Evolutionary conservation across 441 rosid genomes (phyloP).

Genomic region (Euphorbia corollata): DNA sequence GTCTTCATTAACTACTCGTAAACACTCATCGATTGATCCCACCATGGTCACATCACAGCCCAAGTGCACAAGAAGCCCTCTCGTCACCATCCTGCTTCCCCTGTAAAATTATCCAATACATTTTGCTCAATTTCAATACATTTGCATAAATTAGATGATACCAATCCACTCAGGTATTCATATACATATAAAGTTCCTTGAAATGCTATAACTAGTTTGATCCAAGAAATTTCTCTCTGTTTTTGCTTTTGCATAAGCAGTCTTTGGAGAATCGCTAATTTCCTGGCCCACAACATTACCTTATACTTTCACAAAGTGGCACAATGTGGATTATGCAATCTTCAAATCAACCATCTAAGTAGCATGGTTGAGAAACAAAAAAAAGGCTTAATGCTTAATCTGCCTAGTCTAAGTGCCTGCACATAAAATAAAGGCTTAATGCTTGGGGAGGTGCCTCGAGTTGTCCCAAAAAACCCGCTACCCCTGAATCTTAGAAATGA

Average conservation of each 20-base stretch:
- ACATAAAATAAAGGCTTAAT: neutral
- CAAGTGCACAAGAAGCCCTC: conserved; percentile 72
- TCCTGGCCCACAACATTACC: neutral
- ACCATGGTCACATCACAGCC: conserved; percentile 81
- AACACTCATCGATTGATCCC: conserved; percentile 65
- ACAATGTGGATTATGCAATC: no score
- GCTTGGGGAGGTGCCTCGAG: no score
- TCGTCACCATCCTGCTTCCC: conserved; percentile 73
- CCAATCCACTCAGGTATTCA: neutral
- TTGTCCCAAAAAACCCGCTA: no score
- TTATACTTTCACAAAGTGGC: no score
- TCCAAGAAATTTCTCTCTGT: neutral
- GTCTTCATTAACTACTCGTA: conserved; percentile 48
- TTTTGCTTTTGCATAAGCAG: neutral
- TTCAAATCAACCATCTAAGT: no score
- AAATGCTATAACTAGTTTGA: neutral
- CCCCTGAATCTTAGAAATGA: no score
- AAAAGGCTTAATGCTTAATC: no score
- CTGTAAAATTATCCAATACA: conserved; percentile 30
- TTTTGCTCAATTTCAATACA: neutral
- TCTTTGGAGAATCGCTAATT: neutral
- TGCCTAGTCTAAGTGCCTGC: neutral
- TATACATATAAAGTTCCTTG: neutral
- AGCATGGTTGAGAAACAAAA: no score
- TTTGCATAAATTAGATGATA: neutral